Evolutionary conservation across 2,329 filamentous ascomycete genomes (phyloP), one percentile per base, ranked within the genome.

Genomic region (Pseudogymnoascus sp.): DNA sequence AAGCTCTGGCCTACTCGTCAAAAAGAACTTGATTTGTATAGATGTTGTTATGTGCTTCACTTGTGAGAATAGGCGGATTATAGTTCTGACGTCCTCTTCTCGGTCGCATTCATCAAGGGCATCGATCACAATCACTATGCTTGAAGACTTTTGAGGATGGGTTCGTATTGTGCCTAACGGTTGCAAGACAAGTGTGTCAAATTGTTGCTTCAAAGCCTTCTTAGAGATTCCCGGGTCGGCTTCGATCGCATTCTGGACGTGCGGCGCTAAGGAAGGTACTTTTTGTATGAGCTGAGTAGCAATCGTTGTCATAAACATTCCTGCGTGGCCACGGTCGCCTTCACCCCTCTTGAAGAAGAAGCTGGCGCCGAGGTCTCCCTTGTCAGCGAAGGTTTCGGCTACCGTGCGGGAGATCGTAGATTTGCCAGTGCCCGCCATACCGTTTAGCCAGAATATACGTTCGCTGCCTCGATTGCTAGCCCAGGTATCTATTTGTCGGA

Each of bases 361-460:
- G 64, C 73, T 75, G 8, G 69, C 72, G 16, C 65, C 71, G 11
- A 75, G 67, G 16, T 65, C 21, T 6, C 66, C 39, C 6, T 65
- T 65, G 1, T 69, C 63, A 10, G 65, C 63, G 28, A 72, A 62
- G 4, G 13, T 64, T n/a, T 65, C 65, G 31, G 75, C 72, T 13
- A 77, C 63, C 7, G 73, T 77, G n/a, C 73, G 70, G 28, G 75
- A 69, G 61, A 77, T 72, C 1, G 74, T 77, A 2, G 73, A 74
- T 62, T 74, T 74, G 28, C 72, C 70, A 7, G 72, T 74, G 23
- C 75, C 75, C 1, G 73, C 74, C 71, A 76, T 75, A 2, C 75
- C 76, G 7, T 73, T 73, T 0, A 79, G 69, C 76, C 73, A 78
- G 64, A 76, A 76, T 2, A 77, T 70, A 14, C 66, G 16, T 34